phyloP scores from a whole-genome alignment of 345 rosid genomes.

The Melastoma malabathricum region DNA sequence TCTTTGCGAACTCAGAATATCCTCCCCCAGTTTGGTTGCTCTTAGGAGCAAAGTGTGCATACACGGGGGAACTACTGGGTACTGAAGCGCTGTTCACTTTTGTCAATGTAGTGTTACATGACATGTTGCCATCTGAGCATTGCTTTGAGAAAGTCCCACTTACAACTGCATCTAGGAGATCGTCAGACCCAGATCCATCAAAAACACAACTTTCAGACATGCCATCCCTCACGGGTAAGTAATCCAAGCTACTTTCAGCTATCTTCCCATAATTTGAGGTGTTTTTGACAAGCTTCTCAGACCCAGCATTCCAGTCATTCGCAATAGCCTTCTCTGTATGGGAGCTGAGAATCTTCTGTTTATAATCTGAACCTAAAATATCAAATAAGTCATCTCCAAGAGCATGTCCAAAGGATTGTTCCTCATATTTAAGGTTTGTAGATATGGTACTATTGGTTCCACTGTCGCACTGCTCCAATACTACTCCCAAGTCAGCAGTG shows the following conservation, averaged over 20 bases:
- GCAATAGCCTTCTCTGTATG: conserved; percentile 17
- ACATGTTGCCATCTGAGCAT: conserved; percentile 53
- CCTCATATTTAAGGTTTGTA: conserved; percentile 13
- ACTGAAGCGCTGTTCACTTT: conserved; percentile 45
- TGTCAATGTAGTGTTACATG: conserved; percentile 60
- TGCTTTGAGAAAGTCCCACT: conserved; percentile 53
- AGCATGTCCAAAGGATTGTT: conserved; percentile 21
- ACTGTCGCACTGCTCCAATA: conserved; percentile 14
- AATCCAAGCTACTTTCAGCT: conserved; percentile 22
- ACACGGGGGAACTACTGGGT: conserved; percentile 29
- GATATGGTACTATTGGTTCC: conserved; percentile 15
- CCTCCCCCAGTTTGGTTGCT: conserved; percentile 22
- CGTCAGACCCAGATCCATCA: conserved; percentile 26
- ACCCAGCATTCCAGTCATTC: conserved; percentile 14
- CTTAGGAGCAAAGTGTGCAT: conserved; percentile 17
- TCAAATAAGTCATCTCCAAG: conserved; percentile 74
- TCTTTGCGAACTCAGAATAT: conserved; percentile 21
- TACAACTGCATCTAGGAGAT: conserved; percentile 93
- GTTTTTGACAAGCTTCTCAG: conserved; percentile 25
- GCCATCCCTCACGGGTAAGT: conserved; percentile 25
- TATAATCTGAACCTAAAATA: conserved; percentile 63
- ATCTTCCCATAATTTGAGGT: conserved; percentile 17
- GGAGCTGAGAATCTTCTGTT: conserved; percentile 32
- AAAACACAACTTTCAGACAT: conserved; percentile 17
- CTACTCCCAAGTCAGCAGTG: conserved; percentile 7